Evolutionary conservation across 306 rosid genomes (phyloP).

Genomic region (Pyrus pyrifolia): DNA sequence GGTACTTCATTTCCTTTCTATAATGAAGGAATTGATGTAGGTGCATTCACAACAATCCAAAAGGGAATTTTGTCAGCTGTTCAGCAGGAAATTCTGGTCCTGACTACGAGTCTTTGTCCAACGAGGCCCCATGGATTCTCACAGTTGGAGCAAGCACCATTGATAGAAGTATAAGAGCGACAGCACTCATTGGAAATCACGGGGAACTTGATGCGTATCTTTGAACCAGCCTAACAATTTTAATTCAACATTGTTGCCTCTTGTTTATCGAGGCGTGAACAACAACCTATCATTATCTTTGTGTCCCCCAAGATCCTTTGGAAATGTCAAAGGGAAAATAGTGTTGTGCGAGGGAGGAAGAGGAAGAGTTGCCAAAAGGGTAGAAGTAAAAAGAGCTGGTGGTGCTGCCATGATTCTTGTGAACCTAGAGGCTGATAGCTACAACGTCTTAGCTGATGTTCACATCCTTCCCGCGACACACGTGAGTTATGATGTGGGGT

Average conservation of each 20-base stretch:
- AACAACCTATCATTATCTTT: conserved; percentile 2
- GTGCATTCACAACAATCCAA: conserved; percentile 54
- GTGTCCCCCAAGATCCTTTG: conserved; percentile 27
- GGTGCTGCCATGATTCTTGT: conserved; percentile 47
- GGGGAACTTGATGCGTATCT: conserved; percentile 29
- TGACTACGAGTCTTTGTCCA: conserved; percentile 20
- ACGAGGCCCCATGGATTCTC: conserved; percentile 72
- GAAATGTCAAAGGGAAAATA: conserved; percentile 28
- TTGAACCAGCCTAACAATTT: conserved; percentile 30
- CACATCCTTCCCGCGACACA: conserved; percentile 41
- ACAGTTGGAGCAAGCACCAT: conserved; percentile 37
- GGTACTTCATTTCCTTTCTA: conserved; percentile 29
- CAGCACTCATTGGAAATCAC: conserved; percentile 36
- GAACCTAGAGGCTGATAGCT: conserved; percentile 7
- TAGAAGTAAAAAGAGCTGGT: conserved; percentile 31
- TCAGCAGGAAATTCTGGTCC: conserved; percentile 66
- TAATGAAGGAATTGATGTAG: conserved; percentile 45
- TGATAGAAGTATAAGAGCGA: conserved; percentile 44
- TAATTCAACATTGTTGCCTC: conserved; percentile 15
- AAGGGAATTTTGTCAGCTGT: conserved; percentile 66
- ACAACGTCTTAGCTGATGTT: conserved; percentile 12
- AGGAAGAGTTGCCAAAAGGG: background rate
- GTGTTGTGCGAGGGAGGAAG: conserved; percentile 44
- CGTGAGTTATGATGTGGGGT: conserved; percentile 27
- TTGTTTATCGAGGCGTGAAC: conserved; percentile 34